phyloP scores from a whole-genome alignment of 1,284 basidiomycete species.

The Trametes polyzona region DNA sequence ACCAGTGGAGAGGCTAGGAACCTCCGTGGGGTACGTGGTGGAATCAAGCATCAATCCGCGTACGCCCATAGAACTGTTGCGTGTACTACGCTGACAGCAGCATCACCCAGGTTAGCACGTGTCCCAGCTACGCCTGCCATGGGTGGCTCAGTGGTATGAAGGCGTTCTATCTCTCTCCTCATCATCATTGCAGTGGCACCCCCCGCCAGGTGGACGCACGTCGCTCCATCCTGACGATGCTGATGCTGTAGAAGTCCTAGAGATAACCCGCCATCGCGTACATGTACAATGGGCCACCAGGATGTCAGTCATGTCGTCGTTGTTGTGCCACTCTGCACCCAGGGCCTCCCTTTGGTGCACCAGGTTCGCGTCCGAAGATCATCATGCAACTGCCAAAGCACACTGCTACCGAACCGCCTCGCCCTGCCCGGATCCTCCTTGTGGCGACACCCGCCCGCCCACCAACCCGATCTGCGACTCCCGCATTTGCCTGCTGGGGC shows the following conservation, averaged over 20 bases:
- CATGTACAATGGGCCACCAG: no score
- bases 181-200: constrained; percentile 3
- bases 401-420: background rate
- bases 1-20: no score
- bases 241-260: background rate
- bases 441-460: no score
- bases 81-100: background rate
- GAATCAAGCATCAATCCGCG: constrained; percentile 11
- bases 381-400: background rate
- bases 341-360: background rate
- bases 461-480: no score
- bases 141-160: background rate
- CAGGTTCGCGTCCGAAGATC: background rate
- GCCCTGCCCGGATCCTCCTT: background rate
- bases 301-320: no score
- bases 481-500: no score
- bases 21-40: background rate
- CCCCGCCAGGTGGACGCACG: background rate
- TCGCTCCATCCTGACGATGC: background rate
- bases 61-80: background rate
- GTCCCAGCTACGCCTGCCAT: background rate
- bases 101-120: background rate
- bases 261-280: background rate
- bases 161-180: background rate
- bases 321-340: no score